Base-by-base conservation (phyloP, 176 grass and related monocot genomes). In the Carex scoparia region DNA sequence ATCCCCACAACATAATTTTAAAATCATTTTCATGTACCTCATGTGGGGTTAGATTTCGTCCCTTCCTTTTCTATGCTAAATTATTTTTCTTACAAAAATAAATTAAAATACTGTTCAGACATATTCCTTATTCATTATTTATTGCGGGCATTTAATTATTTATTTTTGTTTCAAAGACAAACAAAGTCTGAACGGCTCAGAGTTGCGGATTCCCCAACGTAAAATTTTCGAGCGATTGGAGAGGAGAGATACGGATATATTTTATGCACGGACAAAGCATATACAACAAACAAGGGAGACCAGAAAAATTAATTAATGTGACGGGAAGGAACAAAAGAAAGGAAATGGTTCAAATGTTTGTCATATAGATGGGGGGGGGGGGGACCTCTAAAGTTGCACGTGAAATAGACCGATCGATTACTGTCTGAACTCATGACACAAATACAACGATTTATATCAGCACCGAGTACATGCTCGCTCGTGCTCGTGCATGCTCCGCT, bases 351-450 rank as follows among this genome's bases (percentile, higher is more conserved):
- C 18, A 76, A 78, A 57, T 78, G 74, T 78, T 76, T 53, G 74
- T 78, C 27, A 78, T 15, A 40, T 40, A 40, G 38, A 40, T 3
- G 37, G 2, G 37, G 37, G 42, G 5, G 7, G 0, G 27, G 1
- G 74, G 74, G 74, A 57, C 74, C 74, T 78, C 74, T 55, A 78
- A 55, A 78, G 51, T 78, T 72, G 74, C 74, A 78, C 74, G 74
- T 78, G 74, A 78, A 78, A 6, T 57, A 57, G 49, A 78, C 42
- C 42, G 42, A 74, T 74, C 2, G 65, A 37, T 37, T 69, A 16
- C 65, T 69, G 68, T 71, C 68, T 69, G 5, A 69, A 16, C 2
- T 42, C 67, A 15, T 42, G 69, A 72, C 49, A 55, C 27, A 77
- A 31, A 32, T 49, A 28, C 2, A 23, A 23, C 23, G 23, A 23